Base-by-base conservation (phyloP, 305 asterid species). In the Fraxinus baroniana region DNA sequence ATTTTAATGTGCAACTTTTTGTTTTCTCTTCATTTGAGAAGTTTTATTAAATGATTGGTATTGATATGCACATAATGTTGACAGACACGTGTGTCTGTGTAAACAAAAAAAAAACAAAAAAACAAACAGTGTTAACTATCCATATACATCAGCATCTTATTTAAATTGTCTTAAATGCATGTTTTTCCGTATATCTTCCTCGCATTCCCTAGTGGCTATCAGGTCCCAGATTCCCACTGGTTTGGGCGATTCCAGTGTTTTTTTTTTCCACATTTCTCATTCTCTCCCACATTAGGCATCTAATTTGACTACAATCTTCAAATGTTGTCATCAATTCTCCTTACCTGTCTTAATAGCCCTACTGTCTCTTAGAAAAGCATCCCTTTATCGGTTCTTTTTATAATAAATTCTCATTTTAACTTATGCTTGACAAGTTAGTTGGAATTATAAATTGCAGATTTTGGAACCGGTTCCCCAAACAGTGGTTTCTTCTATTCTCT, bases 181-280 rank as follows among this genome's bases (percentile, higher is more conserved):
- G 52, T 37, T 7, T 60, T 78, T 70, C 12, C 1, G 4, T 71
- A 20, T 81, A 76, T 75, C 76, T 33, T 52, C 74, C 33, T 68
- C 70, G 33, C 22, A 57, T 80, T 77, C 26, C 49, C 73, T 79
- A 80, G 64, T 81, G 83, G 33, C 79, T 80, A 75, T 68, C 77
- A 70, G 79, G 44, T 85, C 77, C 66, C 71, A 64, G 39, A 62
- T 80, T 82, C 81, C 79, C 83, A 72, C 35, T 76, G n/a, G 78
- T 72, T 36, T 81, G 87, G 89, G 86, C 77, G 39, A 83, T 79
- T 82, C 71, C 30, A 79, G 66, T 32, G 36, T 33, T 78, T 44
- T 22, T 78, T 17, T 60, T n/a, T 55, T 52, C 7, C 64, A 41
- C 85, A 52, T 74, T 78, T 79, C 81, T 83, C 72, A 62, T 26